These are phyloP conservation scores for Pythium aristosporum DNA, from an alignment of 352 stramenopile species.

Conservation along the genomic window DNA sequence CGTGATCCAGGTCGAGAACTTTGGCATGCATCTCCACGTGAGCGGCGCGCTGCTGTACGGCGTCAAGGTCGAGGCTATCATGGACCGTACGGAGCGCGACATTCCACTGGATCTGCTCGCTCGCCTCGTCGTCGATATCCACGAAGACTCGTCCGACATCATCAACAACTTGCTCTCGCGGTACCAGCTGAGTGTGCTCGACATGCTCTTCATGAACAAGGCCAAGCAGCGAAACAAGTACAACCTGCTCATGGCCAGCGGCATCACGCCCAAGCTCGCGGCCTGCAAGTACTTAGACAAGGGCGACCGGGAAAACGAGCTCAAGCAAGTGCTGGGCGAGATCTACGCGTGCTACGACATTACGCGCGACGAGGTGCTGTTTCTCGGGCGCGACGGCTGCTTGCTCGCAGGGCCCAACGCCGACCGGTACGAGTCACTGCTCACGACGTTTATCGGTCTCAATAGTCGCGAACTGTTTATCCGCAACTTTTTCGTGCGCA, in stretches of 20 bases:
- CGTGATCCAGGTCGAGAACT: constrained; percentile 96
- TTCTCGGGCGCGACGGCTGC: constrained; percentile 94
- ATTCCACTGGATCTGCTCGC: constrained; percentile 96
- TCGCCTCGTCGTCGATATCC: constrained; percentile 94
- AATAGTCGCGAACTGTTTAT: constrained; percentile 97
- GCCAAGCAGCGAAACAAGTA: constrained; percentile 95
- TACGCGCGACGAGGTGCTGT: constrained; percentile 93
- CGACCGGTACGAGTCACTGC: constrained; percentile 93
- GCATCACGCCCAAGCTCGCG: constrained; percentile 95
- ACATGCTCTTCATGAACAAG: constrained; percentile 96
- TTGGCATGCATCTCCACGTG: constrained; percentile 89
- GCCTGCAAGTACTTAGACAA: constrained; percentile 97
- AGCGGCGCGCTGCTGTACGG: constrained; percentile 74
- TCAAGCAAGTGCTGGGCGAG: constrained; percentile 95
- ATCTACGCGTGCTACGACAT: constrained; percentile 97
- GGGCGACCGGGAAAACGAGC: constrained; percentile 96
- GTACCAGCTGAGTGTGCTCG: constrained; percentile 94
- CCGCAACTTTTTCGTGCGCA: constrained; percentile 96
- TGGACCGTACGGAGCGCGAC: constrained; percentile 95
- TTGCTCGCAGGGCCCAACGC: constrained; percentile 93
- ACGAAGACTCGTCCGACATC: constrained; percentile 95
- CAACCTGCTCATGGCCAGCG: constrained; percentile 96
- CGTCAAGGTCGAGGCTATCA: constrained; percentile 95
- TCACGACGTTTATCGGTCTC: constrained; percentile 96
- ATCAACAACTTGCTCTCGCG: constrained; percentile 94